phyloP scores from a whole-genome alignment of 2,329 filamentous ascomycete species.

The Fusarium sterilihyphosum region DNA sequence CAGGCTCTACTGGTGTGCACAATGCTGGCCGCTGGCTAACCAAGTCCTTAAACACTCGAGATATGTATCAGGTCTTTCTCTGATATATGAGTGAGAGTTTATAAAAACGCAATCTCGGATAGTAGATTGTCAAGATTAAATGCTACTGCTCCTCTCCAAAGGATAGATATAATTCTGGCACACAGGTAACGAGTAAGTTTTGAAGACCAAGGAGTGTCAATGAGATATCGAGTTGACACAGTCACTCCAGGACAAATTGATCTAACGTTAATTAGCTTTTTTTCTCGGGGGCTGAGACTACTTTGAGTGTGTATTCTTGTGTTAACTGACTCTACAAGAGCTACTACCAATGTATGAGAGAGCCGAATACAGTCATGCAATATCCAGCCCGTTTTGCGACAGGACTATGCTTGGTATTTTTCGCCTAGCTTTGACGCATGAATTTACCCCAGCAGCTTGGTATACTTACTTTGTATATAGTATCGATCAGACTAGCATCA shows the following conservation, averaged over 20 bases:
- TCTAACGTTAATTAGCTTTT: too few relatives aligned
- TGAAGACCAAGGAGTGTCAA: accelerated
- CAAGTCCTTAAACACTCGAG: too few relatives aligned
- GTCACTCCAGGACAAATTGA: too few relatives aligned
- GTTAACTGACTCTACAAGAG: not conserved
- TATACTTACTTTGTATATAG: too few relatives aligned
- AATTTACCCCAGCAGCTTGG: not conserved
- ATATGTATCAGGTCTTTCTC: not conserved
- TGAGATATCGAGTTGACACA: not conserved
- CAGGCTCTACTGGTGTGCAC: accelerated
- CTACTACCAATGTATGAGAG: accelerated
- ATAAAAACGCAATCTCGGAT: not conserved
- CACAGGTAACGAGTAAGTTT: not conserved
- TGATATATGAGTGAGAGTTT: too few relatives aligned
- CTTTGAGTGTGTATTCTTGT: conserved; percentile 15
- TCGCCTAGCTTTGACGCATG: not conserved
- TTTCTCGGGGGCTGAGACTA: conserved; percentile 28
- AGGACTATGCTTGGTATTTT: not conserved
- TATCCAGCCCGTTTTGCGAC: not conserved
- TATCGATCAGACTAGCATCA: not conserved
- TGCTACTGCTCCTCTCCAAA: too few relatives aligned
- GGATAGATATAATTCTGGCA: accelerated
- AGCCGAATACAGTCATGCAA: not conserved
- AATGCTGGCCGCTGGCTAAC: not conserved
- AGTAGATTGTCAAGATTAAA: accelerated